phyloP scores from a whole-genome alignment of 2,329 filamentous ascomycete genomes.

The Cercospora nicotianae region DNA sequence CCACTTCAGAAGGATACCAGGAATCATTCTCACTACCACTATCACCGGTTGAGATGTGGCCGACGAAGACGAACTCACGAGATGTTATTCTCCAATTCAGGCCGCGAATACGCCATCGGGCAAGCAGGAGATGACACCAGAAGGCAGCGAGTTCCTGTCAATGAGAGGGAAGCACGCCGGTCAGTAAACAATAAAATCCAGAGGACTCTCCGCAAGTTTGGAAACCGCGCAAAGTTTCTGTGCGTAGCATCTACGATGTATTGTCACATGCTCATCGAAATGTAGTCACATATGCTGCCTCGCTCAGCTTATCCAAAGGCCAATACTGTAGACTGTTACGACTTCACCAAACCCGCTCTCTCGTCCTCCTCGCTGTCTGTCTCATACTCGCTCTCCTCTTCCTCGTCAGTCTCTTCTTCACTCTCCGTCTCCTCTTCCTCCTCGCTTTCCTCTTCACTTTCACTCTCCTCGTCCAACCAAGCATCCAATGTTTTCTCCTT shows the following conservation, averaged over 20 bases:
- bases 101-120: no score
- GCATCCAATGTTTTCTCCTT: slow-evolving; percentile 85
- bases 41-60: no score
- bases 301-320: background rate
- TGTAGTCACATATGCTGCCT: background rate
- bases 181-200: no score
- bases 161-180: no score
- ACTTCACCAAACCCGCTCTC: slow-evolving; percentile 16
- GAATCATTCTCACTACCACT: no score
- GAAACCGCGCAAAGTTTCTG: no score
- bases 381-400: slow-evolving; percentile 53
- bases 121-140: no score
- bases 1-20: no score
- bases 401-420: slow-evolving; percentile 49
- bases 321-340: background rate
- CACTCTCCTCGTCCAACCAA: slow-evolving; percentile 77
- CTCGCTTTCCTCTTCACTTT: slow-evolving; percentile 55
- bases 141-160: no score
- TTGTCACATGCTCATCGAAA: background rate
- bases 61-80: no score
- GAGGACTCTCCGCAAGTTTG: no score
- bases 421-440: slow-evolving; percentile 54
- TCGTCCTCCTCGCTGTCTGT: slow-evolving; percentile 48
- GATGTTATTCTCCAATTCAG: no score
- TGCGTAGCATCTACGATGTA: background rate